Percentiles rank a stretch among this genome's conserved stretches.
These are phyloP conservation scores for Dactylonectria estremocensis DNA, from an alignment of 2,329 filamentous ascomycete genomes.

Conservation along the genomic window DNA sequence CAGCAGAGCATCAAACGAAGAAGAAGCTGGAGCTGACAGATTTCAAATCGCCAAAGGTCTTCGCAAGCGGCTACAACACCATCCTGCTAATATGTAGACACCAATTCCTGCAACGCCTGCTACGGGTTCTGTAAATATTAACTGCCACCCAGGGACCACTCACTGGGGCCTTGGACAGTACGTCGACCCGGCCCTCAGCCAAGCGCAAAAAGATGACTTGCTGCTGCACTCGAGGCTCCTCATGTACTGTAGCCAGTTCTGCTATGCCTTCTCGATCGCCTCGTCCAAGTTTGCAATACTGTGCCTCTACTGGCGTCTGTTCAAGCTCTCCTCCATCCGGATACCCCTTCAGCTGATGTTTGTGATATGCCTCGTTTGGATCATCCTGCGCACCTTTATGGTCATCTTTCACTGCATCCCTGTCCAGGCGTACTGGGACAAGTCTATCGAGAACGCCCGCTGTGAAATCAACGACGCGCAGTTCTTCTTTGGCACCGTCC, in stretches of 20 bases:
- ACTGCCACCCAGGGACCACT: conserved; percentile 31
- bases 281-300: conserved; percentile 50
- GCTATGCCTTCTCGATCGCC: conserved; percentile 47
- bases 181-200: conserved; percentile 28
- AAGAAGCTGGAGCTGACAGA: not conserved
- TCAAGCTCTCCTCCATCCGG: conserved; percentile 46
- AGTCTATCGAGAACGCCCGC: conserved; percentile 40
- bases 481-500: conserved; percentile 52
- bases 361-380: conserved; percentile 43
- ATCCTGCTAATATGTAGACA: conserved; percentile 40
- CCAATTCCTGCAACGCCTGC: not conserved
- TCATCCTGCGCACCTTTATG: conserved; percentile 50
- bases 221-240: conserved; percentile 36
- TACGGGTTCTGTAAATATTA: not conserved
- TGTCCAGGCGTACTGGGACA: conserved; percentile 53
- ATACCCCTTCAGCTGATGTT: conserved; percentile 47
- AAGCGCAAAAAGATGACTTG: conserved; percentile 24
- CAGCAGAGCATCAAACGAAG: not conserved
- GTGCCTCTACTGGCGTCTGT: conserved; percentile 50
- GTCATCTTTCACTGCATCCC: conserved; percentile 54
- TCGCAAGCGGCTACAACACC: conserved; percentile 36
- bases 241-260: conserved; percentile 33
- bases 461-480: conserved; percentile 50
- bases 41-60: conserved; percentile 21
- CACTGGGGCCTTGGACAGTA: conserved; percentile 39